phyloP scores from a whole-genome alignment of 2,329 filamentous ascomycete species.

The Sphaerostilbella broomeana region DNA sequence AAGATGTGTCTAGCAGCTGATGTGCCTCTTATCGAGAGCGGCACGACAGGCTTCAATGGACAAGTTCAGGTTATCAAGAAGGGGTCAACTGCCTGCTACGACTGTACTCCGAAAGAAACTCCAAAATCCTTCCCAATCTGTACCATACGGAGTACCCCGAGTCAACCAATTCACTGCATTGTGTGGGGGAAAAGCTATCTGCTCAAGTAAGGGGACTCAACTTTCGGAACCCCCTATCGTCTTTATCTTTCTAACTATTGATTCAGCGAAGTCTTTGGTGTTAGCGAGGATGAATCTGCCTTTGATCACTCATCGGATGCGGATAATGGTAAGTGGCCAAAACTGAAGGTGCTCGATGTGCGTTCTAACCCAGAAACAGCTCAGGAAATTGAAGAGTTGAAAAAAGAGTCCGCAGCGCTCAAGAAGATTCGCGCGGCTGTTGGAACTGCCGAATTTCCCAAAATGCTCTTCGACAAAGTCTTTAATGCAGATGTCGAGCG shows the following conservation, averaged over 20 bases:
- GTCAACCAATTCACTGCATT: constrained; percentile 95
- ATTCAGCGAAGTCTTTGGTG: constrained; percentile 71
- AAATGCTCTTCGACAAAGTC: constrained; percentile 86
- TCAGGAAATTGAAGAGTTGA: constrained; percentile 80
- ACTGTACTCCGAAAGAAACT: constrained; percentile 82
- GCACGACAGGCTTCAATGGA: constrained; percentile 94
- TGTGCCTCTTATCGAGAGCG: constrained; percentile 88
- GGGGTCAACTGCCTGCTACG: constrained; percentile 89
- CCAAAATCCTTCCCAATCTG: constrained; percentile 94
- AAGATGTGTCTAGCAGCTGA: constrained; percentile 92
- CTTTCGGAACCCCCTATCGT: background rate
- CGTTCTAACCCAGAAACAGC: constrained; percentile 28
- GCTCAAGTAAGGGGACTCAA: constrained; percentile 52
- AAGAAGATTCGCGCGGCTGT: constrained; percentile 77
- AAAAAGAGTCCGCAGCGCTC: constrained; percentile 74
- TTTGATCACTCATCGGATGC: constrained; percentile 74
- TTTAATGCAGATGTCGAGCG: constrained; percentile 80
- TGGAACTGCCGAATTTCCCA: constrained; percentile 68
- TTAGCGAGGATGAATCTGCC: constrained; percentile 76
- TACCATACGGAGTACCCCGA: constrained; percentile 93
- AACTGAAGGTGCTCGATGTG: background rate
- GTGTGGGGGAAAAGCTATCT: constrained; percentile 98
- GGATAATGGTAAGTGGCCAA: constrained; percentile 59
- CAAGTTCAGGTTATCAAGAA: constrained; percentile 96
- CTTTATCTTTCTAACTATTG: background rate